Percentiles rank a stretch among this genome's conserved stretches.
These are phyloP conservation scores for Kregervanrija pseudodelftensis DNA, from an alignment of 805 yeast genomes.

Conservation along the genomic window DNA sequence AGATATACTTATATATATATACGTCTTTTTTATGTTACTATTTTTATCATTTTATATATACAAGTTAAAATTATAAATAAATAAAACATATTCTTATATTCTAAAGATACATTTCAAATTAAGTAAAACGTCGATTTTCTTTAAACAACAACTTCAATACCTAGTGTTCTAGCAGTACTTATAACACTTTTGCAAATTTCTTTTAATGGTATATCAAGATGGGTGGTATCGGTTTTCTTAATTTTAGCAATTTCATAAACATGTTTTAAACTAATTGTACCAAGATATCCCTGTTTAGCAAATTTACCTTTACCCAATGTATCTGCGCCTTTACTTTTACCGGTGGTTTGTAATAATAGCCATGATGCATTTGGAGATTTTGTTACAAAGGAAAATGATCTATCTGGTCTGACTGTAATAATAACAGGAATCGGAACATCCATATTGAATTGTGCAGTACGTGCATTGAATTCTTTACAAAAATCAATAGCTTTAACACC, in stretches of 20 bases:
- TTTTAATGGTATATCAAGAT: constrained; percentile 60
- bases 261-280: constrained; percentile 67
- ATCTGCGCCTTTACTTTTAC: constrained; percentile 71
- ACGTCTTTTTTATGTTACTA: neutral
- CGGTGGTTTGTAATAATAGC: constrained; percentile 76
- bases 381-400: constrained; percentile 78
- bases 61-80: neutral
- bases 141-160: constrained; percentile 72
- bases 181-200: constrained; percentile 76
- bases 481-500: constrained; percentile 98
- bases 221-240: constrained; percentile 80
- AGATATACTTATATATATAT: neutral
- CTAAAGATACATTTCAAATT: neutral
- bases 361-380: constrained; percentile 91
- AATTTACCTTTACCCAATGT: constrained; percentile 59
- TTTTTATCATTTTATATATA: constrained; percentile 1
- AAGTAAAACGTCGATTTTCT: neutral
- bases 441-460: constrained; percentile 80
- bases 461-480: constrained; percentile 96
- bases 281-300: constrained; percentile 26
- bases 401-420: constrained; percentile 84
- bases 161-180: constrained; percentile 85
- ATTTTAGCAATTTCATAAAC: constrained; percentile 92
- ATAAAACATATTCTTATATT: neutral
- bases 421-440: constrained; percentile 88